Evolutionary conservation across 176 grass and related monocot genomes (phyloP).

Genomic region (Poa pratensis): DNA sequence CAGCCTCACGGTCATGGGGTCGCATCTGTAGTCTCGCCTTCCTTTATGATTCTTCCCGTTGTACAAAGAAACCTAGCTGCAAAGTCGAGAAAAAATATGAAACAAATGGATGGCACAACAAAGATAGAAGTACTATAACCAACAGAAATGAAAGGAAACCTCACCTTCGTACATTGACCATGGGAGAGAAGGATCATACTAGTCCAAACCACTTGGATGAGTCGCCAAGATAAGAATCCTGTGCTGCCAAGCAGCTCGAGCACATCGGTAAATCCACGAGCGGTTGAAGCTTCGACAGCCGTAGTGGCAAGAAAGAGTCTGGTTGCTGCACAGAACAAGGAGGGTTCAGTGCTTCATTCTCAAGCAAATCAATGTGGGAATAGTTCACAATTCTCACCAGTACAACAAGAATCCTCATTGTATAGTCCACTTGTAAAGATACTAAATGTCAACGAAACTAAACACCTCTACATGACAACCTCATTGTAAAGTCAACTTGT

Average conservation of each 20-base stretch:
- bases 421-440: no score
- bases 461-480: neutral
- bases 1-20: neutral
- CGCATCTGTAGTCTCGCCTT: neutral
- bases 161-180: neutral
- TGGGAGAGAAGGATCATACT: neutral
- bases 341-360: neutral
- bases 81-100: slow-evolving; percentile 4
- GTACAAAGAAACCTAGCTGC: neutral
- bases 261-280: neutral
- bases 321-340: slow-evolving; percentile 25
- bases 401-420: neutral
- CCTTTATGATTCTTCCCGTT: neutral
- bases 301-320: neutral
- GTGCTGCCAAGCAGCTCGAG: neutral
- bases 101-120: neutral
- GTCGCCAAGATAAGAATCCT: neutral
- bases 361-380: slow-evolving; percentile 6
- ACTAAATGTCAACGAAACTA: neutral
- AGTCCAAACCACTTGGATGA: neutral
- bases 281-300: neutral
- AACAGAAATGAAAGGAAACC: neutral
- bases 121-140: neutral
- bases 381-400: neutral
- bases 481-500: no score